Evolutionary conservation across 306 rosid species (phyloP).

Genomic region (Begonia loranthoides): DNA sequence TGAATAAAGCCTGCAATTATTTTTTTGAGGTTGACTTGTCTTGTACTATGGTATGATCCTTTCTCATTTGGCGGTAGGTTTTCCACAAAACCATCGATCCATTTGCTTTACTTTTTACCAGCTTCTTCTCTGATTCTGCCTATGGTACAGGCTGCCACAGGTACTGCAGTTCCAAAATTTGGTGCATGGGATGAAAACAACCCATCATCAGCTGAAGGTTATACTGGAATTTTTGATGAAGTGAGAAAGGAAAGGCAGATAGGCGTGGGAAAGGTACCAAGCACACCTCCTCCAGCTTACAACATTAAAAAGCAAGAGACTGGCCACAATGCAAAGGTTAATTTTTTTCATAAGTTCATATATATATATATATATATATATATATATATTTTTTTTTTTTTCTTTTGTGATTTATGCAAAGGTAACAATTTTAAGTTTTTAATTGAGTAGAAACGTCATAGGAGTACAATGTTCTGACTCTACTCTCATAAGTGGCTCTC

Average conservation of each 20-base stretch:
- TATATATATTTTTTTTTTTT: too few relatives aligned
- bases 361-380: too few relatives aligned
- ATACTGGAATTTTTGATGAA: constrained; percentile 12
- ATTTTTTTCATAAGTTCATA: too few relatives aligned
- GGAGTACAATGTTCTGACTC: too few relatives aligned
- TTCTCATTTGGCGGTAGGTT: neutral
- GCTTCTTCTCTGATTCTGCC: too few relatives aligned
- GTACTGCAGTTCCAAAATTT: constrained; percentile 12
- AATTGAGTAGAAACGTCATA: too few relatives aligned
- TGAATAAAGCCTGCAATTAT: neutral
- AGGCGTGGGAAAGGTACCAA: neutral
- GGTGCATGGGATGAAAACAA: constrained; percentile 12
- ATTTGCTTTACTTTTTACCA: neutral
- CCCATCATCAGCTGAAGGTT: constrained; percentile 13
- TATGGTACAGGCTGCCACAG: neutral
- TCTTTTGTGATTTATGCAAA: too few relatives aligned
- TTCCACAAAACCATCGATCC: neutral
- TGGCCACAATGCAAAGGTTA: constrained; percentile 3
- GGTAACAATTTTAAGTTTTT: too few relatives aligned
- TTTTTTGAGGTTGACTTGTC: neutral
- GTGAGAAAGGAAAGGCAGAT: constrained; percentile 8
- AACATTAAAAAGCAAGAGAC: neutral
- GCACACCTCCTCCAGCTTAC: constrained; percentile 2
- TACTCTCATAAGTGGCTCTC: too few relatives aligned
- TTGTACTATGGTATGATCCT: neutral